phyloP scores from a whole-genome alignment of 2,329 filamentous ascomycete species.

The Pleoardoris graminearum region DNA sequence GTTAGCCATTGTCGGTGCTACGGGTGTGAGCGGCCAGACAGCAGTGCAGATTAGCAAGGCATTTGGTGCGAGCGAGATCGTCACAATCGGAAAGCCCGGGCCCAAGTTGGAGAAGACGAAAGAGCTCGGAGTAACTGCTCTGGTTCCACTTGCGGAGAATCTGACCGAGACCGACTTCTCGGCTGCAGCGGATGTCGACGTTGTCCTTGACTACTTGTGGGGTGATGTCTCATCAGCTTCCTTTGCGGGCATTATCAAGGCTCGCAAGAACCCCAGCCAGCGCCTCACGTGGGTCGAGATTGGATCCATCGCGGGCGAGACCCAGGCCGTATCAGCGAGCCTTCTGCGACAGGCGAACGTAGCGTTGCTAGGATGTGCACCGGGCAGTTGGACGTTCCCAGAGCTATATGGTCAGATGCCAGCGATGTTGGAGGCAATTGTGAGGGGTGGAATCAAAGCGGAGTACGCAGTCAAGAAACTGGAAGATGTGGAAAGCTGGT shows the following conservation, averaged over 20 bases:
- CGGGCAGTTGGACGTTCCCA: slow-evolving; percentile 19
- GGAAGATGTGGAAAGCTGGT: slow-evolving; percentile 15
- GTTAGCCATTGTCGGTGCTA: slow-evolving; percentile 58
- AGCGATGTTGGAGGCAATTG: slow-evolving; percentile 15
- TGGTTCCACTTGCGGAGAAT: slow-evolving; percentile 48
- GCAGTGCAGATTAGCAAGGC: slow-evolving; percentile 55
- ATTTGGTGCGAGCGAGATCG: slow-evolving; percentile 55
- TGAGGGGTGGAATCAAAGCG: slow-evolving; percentile 6
- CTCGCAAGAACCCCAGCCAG: slow-evolving; percentile 19
- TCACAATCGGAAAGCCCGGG: slow-evolving; percentile 57
- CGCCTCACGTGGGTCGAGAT: slow-evolving; percentile 23
- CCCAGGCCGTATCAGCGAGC: slow-evolving; percentile 4
- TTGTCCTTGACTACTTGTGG: slow-evolving; percentile 63
- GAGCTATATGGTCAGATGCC: slow-evolving; percentile 15
- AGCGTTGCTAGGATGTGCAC: slow-evolving; percentile 15
- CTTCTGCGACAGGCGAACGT: slow-evolving; percentile 18
- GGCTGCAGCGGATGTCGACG: slow-evolving; percentile 52
- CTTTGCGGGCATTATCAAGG: slow-evolving; percentile 15
- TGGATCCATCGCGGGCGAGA: slow-evolving; percentile 18
- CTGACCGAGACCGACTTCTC: slow-evolving; percentile 54
- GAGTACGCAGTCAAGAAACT: slow-evolving; percentile 13
- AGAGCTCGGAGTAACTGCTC: slow-evolving; percentile 51
- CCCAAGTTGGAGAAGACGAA: slow-evolving; percentile 44
- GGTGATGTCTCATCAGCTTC: slow-evolving; percentile 37
- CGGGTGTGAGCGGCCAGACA: slow-evolving; percentile 56